Percentiles rank a stretch among this genome's conserved stretches.
Conservation (phyloP, 345 rosid species). For the Crucihimalaya himalaica region DNA sequence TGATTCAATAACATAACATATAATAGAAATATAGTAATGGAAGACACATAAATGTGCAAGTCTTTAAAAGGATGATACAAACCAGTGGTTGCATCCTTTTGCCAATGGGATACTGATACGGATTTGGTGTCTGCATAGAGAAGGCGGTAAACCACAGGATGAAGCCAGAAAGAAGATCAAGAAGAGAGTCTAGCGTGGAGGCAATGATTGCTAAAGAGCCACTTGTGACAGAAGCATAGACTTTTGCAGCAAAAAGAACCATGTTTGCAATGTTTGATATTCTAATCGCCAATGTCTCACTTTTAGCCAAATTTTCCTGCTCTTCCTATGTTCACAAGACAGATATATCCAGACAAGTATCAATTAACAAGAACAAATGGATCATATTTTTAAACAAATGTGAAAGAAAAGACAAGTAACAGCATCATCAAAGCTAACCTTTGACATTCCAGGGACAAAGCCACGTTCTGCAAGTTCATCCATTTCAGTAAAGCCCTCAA, state of each 20-base stretch:
- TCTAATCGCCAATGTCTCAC: conserved; percentile 87
- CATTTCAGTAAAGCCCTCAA: conserved; percentile 95
- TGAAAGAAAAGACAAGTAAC: conserved; percentile 5
- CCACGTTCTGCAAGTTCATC: conserved; percentile 94
- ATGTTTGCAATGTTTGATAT: conserved; percentile 90
- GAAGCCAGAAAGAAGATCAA: conserved; percentile 97
- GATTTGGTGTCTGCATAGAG: conserved; percentile 95
- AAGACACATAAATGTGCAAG: not conserved
- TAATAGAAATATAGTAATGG: not conserved
- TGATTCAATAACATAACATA: not conserved
- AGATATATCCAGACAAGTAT: conserved; percentile 17
- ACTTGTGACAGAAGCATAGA: conserved; percentile 85
- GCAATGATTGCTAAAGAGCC: conserved; percentile 97
- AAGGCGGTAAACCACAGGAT: conserved; percentile 99
- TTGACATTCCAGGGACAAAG: conserved; percentile 83
- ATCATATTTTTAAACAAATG: not conserved
- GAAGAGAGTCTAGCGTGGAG: conserved; percentile 96
- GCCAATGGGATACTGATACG: conserved; percentile 94
- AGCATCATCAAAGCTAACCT: conserved; percentile 47
- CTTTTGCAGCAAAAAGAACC: conserved; percentile 94
- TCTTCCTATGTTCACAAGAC: conserved; percentile 65
- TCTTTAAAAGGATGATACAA: conserved; percentile 35
- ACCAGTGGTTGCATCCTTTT: conserved; percentile 99
- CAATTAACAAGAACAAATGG: not conserved
- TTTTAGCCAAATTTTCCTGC: conserved; percentile 75